phyloP scores from a whole-genome alignment of 495 filamentous ascomycete genomes.

The Penicillium riverlandense region DNA sequence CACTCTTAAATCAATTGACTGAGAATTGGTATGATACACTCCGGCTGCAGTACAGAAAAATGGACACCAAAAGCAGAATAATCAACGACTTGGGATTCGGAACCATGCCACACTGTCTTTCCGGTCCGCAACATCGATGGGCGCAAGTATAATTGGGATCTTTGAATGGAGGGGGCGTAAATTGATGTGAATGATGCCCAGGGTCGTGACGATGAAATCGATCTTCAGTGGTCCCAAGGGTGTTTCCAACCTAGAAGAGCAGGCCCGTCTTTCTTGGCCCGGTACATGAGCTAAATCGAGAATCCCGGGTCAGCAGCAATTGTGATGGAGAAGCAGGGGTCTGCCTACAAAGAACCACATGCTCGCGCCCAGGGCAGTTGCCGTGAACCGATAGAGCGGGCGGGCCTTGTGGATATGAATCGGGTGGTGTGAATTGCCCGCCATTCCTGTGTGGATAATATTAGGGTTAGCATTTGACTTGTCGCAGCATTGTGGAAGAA shows the following conservation, averaged over 20 bases:
- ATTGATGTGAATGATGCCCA: too few relatives aligned
- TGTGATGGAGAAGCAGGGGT: neutral
- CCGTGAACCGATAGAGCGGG: slow-evolving; percentile 74
- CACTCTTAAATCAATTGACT: too few relatives aligned
- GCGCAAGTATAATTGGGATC: too few relatives aligned
- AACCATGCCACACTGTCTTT: too few relatives aligned
- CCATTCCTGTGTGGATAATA: slow-evolving; percentile 35
- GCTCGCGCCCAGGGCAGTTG: slow-evolving; percentile 79
- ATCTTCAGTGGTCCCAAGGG: slow-evolving; percentile 89
- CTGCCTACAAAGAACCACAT: slow-evolving; percentile 98
- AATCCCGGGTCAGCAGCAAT: slow-evolving; percentile 10
- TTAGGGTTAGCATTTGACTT: neutral
- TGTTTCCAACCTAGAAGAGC: slow-evolving; percentile 91
- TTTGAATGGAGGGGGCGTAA: too few relatives aligned
- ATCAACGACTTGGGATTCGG: too few relatives aligned
- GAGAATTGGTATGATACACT: slow-evolving; percentile 22
- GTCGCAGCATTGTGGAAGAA: too few relatives aligned
- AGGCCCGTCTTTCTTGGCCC: slow-evolving; percentile 87
- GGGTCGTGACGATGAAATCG: neutral
- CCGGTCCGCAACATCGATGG: too few relatives aligned
- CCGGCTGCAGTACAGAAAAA: slow-evolving; percentile 6
- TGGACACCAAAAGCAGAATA: too few relatives aligned
- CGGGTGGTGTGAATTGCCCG: slow-evolving; percentile 52
- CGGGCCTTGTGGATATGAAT: slow-evolving; percentile 66
- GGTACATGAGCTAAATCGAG: slow-evolving; percentile 73